These are phyloP conservation scores for Delonix regia DNA, from an alignment of 306 rosid genomes.

Conservation along the genomic window DNA sequence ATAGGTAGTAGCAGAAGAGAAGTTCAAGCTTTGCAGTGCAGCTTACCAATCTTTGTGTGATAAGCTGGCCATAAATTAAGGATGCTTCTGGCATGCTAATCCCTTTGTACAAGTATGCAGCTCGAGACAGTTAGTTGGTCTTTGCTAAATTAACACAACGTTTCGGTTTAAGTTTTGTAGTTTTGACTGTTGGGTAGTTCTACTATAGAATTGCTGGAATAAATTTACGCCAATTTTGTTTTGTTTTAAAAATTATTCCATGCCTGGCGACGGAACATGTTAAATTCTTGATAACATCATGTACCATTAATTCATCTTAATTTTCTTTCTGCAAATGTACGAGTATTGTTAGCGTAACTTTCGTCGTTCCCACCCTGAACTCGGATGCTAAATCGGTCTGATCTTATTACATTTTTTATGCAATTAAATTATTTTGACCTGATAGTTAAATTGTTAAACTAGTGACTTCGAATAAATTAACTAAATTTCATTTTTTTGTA, in stretches of 20 bases:
- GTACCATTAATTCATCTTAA: background rate
- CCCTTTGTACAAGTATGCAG: constrained; percentile 9
- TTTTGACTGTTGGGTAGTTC: constrained; percentile 4
- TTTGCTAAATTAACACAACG: constrained; percentile 34
- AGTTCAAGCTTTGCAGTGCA: constrained; percentile 80
- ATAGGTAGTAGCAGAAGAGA: constrained; percentile 81
- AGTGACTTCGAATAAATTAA: too few relatives aligned
- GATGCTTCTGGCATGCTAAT: constrained; percentile 18
- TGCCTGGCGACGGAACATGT: background rate
- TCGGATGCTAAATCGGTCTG: too few relatives aligned
- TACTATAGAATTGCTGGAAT: constrained; percentile 27
- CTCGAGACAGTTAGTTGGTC: constrained; percentile 11
- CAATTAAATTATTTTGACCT: too few relatives aligned
- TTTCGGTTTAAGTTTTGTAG: constrained; percentile 13
- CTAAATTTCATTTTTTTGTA: too few relatives aligned
- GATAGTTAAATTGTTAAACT: too few relatives aligned
- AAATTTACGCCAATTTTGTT: background rate
- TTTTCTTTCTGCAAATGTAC: too few relatives aligned
- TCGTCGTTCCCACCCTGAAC: too few relatives aligned
- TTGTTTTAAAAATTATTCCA: background rate
- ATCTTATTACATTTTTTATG: too few relatives aligned
- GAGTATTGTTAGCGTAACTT: too few relatives aligned
- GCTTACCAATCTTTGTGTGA: constrained; percentile 80
- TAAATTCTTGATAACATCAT: background rate
- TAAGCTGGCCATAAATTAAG: constrained; percentile 55